Conservation (phyloP, 148 eudicot species). For the Bassia scoparia region DNA sequence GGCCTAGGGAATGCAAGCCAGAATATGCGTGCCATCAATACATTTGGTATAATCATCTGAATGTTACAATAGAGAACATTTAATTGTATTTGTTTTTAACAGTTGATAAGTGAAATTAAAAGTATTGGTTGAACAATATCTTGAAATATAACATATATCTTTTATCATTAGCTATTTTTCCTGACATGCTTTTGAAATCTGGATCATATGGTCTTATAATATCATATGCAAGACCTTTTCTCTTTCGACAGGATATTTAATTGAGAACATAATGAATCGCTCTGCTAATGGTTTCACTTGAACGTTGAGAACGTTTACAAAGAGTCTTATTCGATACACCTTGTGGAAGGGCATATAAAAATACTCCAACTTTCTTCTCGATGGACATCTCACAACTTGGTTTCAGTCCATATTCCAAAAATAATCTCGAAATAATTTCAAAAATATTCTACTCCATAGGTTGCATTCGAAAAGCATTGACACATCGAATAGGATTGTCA, state of each 20-base stretch:
- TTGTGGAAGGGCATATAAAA: background rate
- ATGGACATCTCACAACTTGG: background rate
- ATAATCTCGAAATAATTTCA: slow-evolving; percentile 8
- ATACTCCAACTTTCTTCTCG: background rate
- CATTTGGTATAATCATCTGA: background rate
- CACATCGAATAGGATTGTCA: slow-evolving; percentile 5
- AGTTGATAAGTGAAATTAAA: too few relatives aligned
- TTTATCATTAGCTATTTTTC: background rate
- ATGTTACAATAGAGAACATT: too few relatives aligned
- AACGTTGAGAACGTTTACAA: slow-evolving; percentile 5
- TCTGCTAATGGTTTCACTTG: background rate
- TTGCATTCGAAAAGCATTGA: slow-evolving; percentile 11
- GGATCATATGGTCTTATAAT: too few relatives aligned
- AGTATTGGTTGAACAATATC: too few relatives aligned
- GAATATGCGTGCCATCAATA: background rate
- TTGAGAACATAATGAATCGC: background rate
- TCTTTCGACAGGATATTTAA: background rate
- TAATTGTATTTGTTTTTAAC: too few relatives aligned
- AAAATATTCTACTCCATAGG: background rate
- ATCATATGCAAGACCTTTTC: background rate
- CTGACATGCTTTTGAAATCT: too few relatives aligned
- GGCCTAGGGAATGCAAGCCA: background rate
- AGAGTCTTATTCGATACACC: slow-evolving; percentile 9
- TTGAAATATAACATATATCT: slow-evolving; percentile 1
- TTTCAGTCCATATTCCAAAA: background rate